Evolutionary conservation across 108 stramenopile species (phyloP).

Genomic region (Nitzschia sp.): DNA sequence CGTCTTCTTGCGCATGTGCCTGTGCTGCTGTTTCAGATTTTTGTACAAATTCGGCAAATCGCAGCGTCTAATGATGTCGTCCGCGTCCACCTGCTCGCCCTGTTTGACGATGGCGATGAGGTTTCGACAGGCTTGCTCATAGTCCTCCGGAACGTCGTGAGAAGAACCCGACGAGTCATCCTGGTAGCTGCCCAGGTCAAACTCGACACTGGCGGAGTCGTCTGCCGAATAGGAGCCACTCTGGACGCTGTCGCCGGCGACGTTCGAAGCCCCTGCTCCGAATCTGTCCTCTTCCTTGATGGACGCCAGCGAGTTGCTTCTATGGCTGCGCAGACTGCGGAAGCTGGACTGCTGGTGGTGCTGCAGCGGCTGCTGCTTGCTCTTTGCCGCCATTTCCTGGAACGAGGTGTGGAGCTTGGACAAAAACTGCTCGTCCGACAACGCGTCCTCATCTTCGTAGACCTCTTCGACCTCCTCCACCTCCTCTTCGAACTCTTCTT

Average conservation of each 20-base stretch:
- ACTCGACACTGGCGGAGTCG: constrained; percentile 27
- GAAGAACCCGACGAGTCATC: not conserved
- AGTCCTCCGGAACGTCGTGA: constrained; percentile 19
- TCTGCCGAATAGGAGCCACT: constrained; percentile 17
- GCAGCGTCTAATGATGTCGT: constrained; percentile 32
- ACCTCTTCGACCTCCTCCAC: constrained; percentile 13
- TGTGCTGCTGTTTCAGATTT: constrained; percentile 33
- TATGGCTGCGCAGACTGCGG: not conserved
- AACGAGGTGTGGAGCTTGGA: not conserved
- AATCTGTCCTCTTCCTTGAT: constrained; percentile 11
- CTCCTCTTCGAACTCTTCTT: constrained; percentile 21
- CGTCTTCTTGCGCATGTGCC: not conserved
- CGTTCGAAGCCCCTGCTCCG: not conserved
- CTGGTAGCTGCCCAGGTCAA: constrained; percentile 24
- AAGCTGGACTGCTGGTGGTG: not conserved
- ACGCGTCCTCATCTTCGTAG: constrained; percentile 5
- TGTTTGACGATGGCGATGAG: constrained; percentile 22
- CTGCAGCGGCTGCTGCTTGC: too few relatives aligned
- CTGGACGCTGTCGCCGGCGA: not conserved
- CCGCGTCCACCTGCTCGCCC: not conserved
- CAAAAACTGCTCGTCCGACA: constrained; percentile 9
- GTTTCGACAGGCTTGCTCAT: constrained; percentile 27
- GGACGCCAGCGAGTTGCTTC: constrained; percentile 7
- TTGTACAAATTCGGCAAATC: constrained; percentile 28
- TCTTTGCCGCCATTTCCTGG: constrained; percentile 9